Evolutionary conservation across 768 basidiomycete species (phyloP), one percentile per base, ranked within the genome.

Genomic region (Trametopsis cervina): DNA sequence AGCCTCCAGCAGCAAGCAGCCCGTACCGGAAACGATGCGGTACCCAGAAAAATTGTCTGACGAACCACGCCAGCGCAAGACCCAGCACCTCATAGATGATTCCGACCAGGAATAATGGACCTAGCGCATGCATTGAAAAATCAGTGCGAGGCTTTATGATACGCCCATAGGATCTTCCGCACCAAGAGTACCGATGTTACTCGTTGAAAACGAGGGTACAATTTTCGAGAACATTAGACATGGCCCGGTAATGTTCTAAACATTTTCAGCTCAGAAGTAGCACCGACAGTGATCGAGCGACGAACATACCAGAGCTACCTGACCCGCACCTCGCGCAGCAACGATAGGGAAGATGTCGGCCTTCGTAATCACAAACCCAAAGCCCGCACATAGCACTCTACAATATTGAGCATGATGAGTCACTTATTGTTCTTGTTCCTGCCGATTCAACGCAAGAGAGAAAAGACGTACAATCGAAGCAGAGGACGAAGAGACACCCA

Each of bases 11-110:
- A 2, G 77, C 76, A 0, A 88, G 57, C 20, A 89, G 71, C 0
- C 85, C 88, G 56, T 80, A 77, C 40, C 85, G 69, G 58, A 89
- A 88, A 22, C 83, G 73, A 57, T 85, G 81, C 1, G 87, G 87
- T 2, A 89, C 84, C 78, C 85, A 88, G 56, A 83, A 87, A 42
- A 83, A 55, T 52, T 76, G 74, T 42, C 75, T 76, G 45, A 79
- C 64, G n/a, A 75, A 40, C 68, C 72, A 80, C 0, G 79, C 77
- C 20, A 81, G 68, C 5, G 61, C 27, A 7, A 79, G 59, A 5
- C 87, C 83, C 4, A 83, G 62, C 2, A 56, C 57, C 50, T 81
- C 74, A 53, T 89, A 88, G 3, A 82, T 43, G 0, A 83, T 22
- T 0, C 76, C 79, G n/a, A 85, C 64, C 11, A 85, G 66, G 22